These are phyloP conservation scores for Panaeolus papilionaceus DNA, from an alignment of 768 basidiomycete genomes.

Conservation along the genomic window DNA sequence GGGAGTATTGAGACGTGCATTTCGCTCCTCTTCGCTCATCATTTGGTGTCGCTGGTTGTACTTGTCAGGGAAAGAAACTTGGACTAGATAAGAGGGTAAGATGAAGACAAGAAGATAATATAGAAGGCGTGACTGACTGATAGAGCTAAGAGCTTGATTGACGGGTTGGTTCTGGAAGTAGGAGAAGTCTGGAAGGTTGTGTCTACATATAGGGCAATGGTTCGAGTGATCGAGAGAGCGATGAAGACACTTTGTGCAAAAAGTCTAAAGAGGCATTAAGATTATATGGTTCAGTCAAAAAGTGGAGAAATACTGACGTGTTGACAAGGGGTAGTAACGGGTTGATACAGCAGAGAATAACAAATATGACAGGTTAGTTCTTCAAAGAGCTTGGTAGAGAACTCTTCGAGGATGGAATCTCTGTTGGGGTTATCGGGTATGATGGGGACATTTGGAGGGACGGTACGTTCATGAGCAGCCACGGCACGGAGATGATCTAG, in stretches of 20 bases:
- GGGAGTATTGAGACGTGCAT: conserved; percentile 83
- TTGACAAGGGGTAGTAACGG: conserved; percentile 94
- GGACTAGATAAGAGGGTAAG: conserved; percentile 52
- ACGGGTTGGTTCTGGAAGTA: conserved; percentile 83
- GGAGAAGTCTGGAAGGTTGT: conserved; percentile 68
- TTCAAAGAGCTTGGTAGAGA: conserved; percentile 66
- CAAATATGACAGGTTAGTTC: conserved; percentile 94
- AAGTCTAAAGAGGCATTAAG: conserved; percentile 62
- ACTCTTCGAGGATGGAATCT: conserved; percentile 38
- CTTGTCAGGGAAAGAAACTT: conserved; percentile 61
- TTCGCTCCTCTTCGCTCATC: conserved; percentile 79
- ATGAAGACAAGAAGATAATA: conserved; percentile 17
- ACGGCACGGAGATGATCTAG: conserved; percentile 44
- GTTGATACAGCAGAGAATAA: conserved; percentile 81
- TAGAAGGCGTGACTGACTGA: conserved; percentile 53
- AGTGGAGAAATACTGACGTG: conserved; percentile 64
- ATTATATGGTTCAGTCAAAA: conserved; percentile 17
- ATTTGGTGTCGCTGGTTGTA: conserved; percentile 67
- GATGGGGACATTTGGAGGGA: conserved; percentile 39
- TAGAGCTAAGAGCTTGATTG: conserved; percentile 74
- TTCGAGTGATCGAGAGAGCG: conserved; percentile 87
- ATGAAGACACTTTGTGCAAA: conserved; percentile 88
- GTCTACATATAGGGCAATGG: conserved; percentile 87
- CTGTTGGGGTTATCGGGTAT: conserved; percentile 25
- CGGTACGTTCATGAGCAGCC: conserved; percentile 36